These are phyloP conservation scores for Blumeriella jaapii DNA, from an alignment of 2,329 filamentous ascomycete genomes.

Conservation along the genomic window DNA sequence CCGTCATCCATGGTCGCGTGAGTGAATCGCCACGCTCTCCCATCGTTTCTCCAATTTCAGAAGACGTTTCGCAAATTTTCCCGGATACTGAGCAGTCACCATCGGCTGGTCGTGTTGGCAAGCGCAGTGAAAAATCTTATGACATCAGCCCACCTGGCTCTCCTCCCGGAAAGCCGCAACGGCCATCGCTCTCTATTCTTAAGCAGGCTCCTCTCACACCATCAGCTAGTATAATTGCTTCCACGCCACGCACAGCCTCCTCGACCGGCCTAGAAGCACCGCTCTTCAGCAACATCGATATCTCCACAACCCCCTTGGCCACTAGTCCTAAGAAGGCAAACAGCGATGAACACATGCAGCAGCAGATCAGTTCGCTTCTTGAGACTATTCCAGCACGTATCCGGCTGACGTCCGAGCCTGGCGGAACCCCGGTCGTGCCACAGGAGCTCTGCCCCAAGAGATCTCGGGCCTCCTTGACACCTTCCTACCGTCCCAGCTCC, in stretches of 20 bases:
- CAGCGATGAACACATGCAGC: constrained; percentile 57
- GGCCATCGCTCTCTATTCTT: background rate
- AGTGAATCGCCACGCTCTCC: constrained; percentile 9
- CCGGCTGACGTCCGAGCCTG: constrained; percentile 49
- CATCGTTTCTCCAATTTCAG: constrained; percentile 8
- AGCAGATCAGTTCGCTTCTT: constrained; percentile 70
- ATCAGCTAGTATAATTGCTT: constrained; percentile 10
- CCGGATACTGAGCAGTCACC: constrained; percentile 16
- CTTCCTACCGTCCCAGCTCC: constrained; percentile 23
- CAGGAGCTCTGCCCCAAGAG: constrained; percentile 25
- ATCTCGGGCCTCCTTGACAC: constrained; percentile 26
- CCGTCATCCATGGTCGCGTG: constrained; percentile 9
- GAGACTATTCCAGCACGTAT: constrained; percentile 71
- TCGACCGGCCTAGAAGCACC: constrained; percentile 17
- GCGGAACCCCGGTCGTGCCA: constrained; percentile 24
- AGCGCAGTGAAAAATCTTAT: constrained; percentile 9
- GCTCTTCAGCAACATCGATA: constrained; percentile 18
- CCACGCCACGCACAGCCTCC: constrained; percentile 3
- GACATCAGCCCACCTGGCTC: constrained; percentile 19
- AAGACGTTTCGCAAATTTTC: constrained; percentile 1
- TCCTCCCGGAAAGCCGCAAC: constrained; percentile 5
- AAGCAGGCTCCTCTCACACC: constrained; percentile 6
- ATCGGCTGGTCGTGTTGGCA: constrained; percentile 14
- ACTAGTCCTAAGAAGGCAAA: constrained; percentile 17
- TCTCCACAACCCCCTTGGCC: constrained; percentile 13